Percentiles rank a stretch among this genome's conserved stretches.
These are phyloP conservation scores for Magnolia officinalis DNA, from an alignment of 164 flowering plant genomes.

Conservation along the genomic window DNA sequence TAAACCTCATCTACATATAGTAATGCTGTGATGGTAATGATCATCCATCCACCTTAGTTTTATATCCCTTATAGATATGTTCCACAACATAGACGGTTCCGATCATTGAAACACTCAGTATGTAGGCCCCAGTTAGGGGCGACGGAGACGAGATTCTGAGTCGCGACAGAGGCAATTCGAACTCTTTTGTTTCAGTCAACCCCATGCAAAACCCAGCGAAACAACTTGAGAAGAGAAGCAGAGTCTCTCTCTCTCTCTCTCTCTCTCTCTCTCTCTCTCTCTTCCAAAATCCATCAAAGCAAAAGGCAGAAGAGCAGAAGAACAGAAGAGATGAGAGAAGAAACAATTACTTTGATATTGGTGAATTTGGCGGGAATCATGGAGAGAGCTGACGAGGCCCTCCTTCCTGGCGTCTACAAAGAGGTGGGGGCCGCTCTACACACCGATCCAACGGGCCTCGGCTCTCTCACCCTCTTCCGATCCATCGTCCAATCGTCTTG, in stretches of 20 bases:
- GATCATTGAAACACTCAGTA: too few species aligned
- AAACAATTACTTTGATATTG: constrained; percentile 53
- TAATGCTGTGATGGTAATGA: too few species aligned
- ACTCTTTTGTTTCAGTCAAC: neutral
- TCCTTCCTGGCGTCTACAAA: constrained; percentile 79
- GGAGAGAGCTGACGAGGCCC: constrained; percentile 87
- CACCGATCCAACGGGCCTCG: constrained; percentile 71
- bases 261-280: neutral
- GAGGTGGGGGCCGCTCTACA: constrained; percentile 82
- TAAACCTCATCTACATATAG: too few species aligned
- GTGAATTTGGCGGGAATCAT: constrained; percentile 80
- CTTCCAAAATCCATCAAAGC: neutral
- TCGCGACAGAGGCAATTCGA: neutral
- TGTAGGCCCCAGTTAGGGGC: neutral
- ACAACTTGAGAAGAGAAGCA: neutral
- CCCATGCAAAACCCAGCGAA: neutral
- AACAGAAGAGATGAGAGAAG: constrained; percentile 40
- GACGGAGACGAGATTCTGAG: neutral
- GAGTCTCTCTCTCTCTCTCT: neutral
- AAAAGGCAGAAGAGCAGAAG: neutral
- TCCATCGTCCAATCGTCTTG: constrained; percentile 78
- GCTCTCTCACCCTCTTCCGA: constrained; percentile 69
- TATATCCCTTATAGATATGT: too few species aligned
- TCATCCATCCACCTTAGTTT: too few species aligned
- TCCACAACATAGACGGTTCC: too few species aligned